phyloP scores from a whole-genome alignment of 2,329 filamentous ascomycete species.

The Aspergillus sclerotialis region DNA sequence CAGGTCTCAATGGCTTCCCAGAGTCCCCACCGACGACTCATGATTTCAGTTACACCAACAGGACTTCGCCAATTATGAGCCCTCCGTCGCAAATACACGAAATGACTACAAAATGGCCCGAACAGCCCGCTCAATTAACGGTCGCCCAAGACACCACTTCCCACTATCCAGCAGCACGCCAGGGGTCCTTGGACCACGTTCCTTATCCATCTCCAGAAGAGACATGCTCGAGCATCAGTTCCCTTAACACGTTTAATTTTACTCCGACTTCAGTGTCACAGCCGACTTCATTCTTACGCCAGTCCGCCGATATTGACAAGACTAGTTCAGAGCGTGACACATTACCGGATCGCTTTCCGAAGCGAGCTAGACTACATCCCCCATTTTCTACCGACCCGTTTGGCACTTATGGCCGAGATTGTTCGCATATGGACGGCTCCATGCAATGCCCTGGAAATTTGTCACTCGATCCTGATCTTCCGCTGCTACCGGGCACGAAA shows the following conservation, averaged over 20 bases:
- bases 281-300: slow-evolving; percentile 29
- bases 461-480: not conserved
- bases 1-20: slow-evolving; percentile 15
- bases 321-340: slow-evolving; percentile 21
- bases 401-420: not conserved
- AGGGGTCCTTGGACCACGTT: slow-evolving; percentile 8
- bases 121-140: slow-evolving; percentile 11
- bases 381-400: not conserved
- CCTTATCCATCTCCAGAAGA: slow-evolving; percentile 17
- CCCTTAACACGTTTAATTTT: slow-evolving; percentile 23
- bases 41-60: slow-evolving; percentile 10
- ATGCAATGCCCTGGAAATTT: not conserved
- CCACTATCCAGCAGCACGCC: slow-evolving; percentile 11
- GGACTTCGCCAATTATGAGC: slow-evolving; percentile 15
- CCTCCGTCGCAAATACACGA: slow-evolving; percentile 9
- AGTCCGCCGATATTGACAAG: slow-evolving; percentile 25
- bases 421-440: not conserved
- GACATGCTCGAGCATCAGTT: slow-evolving; percentile 17
- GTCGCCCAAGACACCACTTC: slow-evolving; percentile 11
- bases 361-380: not conserved
- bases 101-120: slow-evolving; percentile 14
- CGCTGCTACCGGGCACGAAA: not conserved
- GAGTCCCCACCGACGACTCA: slow-evolving; percentile 13
- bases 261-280: slow-evolving; percentile 25
- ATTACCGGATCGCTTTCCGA: not conserved